Evolutionary conservation across 2,329 filamentous ascomycete species (phyloP), one percentile per base, ranked within the genome.

Genomic region (Fusarium metavorans): DNA sequence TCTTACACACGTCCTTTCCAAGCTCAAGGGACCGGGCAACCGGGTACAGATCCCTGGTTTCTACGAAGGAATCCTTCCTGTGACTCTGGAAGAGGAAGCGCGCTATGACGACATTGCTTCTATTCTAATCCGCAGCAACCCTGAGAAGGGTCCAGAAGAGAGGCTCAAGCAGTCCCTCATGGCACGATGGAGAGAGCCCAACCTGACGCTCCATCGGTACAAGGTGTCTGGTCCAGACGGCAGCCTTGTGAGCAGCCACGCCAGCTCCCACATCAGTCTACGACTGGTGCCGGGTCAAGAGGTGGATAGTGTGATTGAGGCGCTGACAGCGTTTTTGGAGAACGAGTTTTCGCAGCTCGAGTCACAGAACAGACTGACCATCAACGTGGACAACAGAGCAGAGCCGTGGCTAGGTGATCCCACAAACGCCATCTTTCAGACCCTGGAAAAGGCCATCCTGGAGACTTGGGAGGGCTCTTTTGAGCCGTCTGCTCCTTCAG

Each of bases 351-450:
- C 86, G 1, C 84, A 88, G 18, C 90, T 98, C 2, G 92, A 92
- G 34, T 96, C 94, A 1, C 92, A 94, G 71, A 99, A 99, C 79
- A 89, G 87, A 7, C 87, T 99, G 39, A 92, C 88, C 2, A 90
- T 99, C 43, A 92, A 92, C 34, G 95, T 99, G 74, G 95, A 98
- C 75, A 97, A 98, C 80, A 93, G 94, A 83, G 96, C 97, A 0
- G 97, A 99, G 80, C 95, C 97, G 0, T 99, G 97, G 97, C 90
- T 99, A 0, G 96, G 97, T 16, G 95, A 98, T 77, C 95, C 95
- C 5, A 91, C 92, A 58, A 98, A 97, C 76, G 91, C 95, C 75
- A 95, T 98, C 68, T 99, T 98, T 83, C 91, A 92, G 72, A 97
- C 95, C 0, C 89, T 99, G 0, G 95, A 97, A 76, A 88, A 92